Evolutionary conservation across 2,329 filamentous ascomycete species (phyloP), one percentile per base, ranked within the genome.

Genomic region (Hypoxylon sp.): DNA sequence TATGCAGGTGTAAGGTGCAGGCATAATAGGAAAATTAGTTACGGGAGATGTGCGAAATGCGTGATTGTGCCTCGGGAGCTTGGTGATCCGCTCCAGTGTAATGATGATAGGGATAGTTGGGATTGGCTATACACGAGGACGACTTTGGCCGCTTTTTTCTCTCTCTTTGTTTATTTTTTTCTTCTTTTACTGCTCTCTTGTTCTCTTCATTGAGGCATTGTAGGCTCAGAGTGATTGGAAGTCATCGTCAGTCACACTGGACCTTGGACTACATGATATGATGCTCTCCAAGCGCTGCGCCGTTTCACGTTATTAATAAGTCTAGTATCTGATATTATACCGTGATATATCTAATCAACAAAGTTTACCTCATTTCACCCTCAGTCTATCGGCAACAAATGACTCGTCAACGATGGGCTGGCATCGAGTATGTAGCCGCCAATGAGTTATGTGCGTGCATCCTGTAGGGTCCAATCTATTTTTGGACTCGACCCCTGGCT

Each of bases 401-500:
- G 35, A 21, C 31, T 26, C 38, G 55, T 58, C 49, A 55, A 54
- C 33, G 41, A 55, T 50, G n/a, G 20, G 49, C 46, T 41, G 41
- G 48, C 10, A 26, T 56, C 27, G 41, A 24, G 20, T n/a, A 33
- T n/a, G n/a, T n/a, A n/a, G n/a, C 10, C 31, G 31, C 31, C 31
- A 35, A 35, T n/a, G 18, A n/a, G 11, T 33, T 3, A 33, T 15
- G n/a, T 33, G 31, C 2, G n/a, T n/a, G n/a, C n/a, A n/a, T 15
- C 15, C 21, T 45, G 29, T 33, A n/a, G 24, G 21, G 38, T 51
- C 26, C 11, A 13, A 15, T 62, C 59, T 62, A 62, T 59, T 62
- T 62, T 62, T 62, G 55, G 55, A 53, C 50, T 45, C 23, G 8
- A 47, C 18, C 41, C 55, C 38, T 55, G 24, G 37, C 3, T n/a